phyloP scores from a whole-genome alignment of 1,139 yeast species.

The Yamadazyma kanchanaburiensis region DNA sequence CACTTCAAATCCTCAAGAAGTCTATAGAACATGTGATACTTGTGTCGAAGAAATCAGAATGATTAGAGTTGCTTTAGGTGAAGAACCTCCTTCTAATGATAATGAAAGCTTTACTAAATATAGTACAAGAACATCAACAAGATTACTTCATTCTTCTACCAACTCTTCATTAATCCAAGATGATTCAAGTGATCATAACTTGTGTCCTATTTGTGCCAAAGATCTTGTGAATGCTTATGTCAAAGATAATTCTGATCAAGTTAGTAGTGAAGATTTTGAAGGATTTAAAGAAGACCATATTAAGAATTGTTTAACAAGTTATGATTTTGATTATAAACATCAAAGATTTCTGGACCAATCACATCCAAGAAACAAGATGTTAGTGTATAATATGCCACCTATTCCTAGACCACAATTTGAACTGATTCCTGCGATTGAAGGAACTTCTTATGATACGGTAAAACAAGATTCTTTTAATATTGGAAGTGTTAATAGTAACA shows the following conservation, averaged over 20 bases:
- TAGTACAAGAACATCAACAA: not conserved
- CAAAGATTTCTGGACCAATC: constrained; percentile 29
- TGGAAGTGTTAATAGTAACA: constrained; percentile 23
- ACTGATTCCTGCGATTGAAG: constrained; percentile 19
- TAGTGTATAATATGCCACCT: constrained; percentile 72
- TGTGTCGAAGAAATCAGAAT: constrained; percentile 63
- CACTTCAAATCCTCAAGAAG: constrained; percentile 24
- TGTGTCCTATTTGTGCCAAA: constrained; percentile 45
- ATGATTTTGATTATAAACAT: constrained; percentile 67
- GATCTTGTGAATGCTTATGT: constrained; percentile 57
- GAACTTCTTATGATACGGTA: constrained; percentile 16
- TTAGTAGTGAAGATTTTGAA: constrained; percentile 35
- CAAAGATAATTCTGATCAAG: constrained; percentile 21
- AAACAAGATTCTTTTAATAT: constrained; percentile 6
- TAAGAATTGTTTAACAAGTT: constrained; percentile 59
- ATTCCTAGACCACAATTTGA: constrained; percentile 43
- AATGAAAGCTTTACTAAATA: constrained; percentile 1
- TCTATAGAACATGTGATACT: constrained; percentile 66
- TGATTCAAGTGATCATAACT: constrained; percentile 29
- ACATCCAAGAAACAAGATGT: constrained; percentile 68
- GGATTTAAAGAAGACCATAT: constrained; percentile 64
- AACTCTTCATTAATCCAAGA: constrained; percentile 16
- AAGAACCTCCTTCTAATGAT: not conserved
- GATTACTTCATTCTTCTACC: constrained; percentile 26
- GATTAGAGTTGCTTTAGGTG: constrained; percentile 45